These are phyloP conservation scores for Colletotrichum nymphaeae DNA, from an alignment of 2,329 filamentous ascomycete genomes.

Conservation along the genomic window DNA sequence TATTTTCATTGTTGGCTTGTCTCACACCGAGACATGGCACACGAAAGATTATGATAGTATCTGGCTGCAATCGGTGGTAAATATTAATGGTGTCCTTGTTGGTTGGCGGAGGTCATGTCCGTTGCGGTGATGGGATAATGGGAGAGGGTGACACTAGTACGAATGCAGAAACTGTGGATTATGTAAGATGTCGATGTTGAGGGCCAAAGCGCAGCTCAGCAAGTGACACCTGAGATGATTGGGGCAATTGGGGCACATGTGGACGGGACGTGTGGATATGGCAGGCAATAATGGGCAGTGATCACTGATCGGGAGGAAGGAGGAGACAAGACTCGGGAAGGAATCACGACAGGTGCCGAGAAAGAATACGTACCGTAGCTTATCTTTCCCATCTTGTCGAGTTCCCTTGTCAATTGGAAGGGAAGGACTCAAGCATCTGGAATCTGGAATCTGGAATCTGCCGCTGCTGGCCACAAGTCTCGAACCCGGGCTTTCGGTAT, in stretches of 20 bases:
- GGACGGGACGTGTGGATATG: background rate
- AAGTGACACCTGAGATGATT: background rate
- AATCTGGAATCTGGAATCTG: background rate
- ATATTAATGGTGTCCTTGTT: background rate
- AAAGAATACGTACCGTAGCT: background rate
- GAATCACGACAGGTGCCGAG: slow-evolving; percentile 10
- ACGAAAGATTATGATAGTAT: background rate
- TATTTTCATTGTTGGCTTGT: background rate
- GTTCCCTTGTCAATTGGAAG: too few relatives aligned
- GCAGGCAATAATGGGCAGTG: background rate
- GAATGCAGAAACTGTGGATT: background rate
- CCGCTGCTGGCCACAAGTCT: background rate
- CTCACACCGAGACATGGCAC: slow-evolving; percentile 17
- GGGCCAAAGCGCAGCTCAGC: background rate
- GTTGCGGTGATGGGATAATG: background rate
- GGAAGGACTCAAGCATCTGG: too few relatives aligned
- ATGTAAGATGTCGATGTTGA: background rate
- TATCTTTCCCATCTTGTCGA: background rate
- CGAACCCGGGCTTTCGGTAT: background rate
- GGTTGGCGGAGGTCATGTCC: background rate
- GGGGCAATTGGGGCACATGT: too few relatives aligned
- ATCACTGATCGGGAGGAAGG: background rate
- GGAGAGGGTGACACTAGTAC: background rate
- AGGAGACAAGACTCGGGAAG: background rate
- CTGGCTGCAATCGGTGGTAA: background rate